Base-by-base conservation (phyloP, 1,284 basidiomycete genomes). In the Cerioporus squamosus region DNA sequence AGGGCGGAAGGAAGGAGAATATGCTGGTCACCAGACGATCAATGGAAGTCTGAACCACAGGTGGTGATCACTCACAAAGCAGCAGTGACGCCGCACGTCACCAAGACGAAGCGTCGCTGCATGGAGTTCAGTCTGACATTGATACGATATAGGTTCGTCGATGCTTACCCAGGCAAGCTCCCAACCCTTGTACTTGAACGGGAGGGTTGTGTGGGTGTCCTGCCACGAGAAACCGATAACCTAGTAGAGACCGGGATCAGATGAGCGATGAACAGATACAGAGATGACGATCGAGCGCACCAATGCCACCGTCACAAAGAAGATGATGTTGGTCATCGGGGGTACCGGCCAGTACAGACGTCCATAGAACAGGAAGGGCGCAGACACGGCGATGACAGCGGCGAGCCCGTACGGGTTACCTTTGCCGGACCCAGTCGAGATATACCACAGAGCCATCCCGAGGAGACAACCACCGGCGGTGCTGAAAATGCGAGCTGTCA, bases 361-460 rank as follows among this genome's bases (percentile, higher is more conserved):
- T 36, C 81, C 76, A 74, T 83, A 85, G 66, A 87, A 87, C 67
- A 90, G 81, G 68, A 88, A 79, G 0, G 91, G 91, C 66, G 91
- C 91, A 33, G 81, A 83, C 7, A 94, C 84, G 0, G 84, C 87
- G 20, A 82, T 83, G 0, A 88, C 82, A 0, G 85, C 91, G 0
- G 84, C 90, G 5, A 96, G 72, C 0, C 91, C 93, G 63, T 85
- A 95, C 3, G 90, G 72, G 67, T 86, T 94, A 1, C 91, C 93
- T 14, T 66, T 63, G 0, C 88, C 87, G 4, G 71, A 74, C 0
- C 90, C 90, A 3, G 83, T 76, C 5, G 90, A 90, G 29, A 91
- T 86, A 68, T 93, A 90, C 91, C 90, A 93, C 65, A 92, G 79
- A 1, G 82, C 74, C 63, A 88, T 81, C 1, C 93, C 94, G 6